A percentile compares a stretch with the other conserved stretches of the same genome.
These are phyloP conservation scores for Entelexis paramagnoliae DNA, from an alignment of 1,139 yeast species.

Conservation along the genomic window DNA sequence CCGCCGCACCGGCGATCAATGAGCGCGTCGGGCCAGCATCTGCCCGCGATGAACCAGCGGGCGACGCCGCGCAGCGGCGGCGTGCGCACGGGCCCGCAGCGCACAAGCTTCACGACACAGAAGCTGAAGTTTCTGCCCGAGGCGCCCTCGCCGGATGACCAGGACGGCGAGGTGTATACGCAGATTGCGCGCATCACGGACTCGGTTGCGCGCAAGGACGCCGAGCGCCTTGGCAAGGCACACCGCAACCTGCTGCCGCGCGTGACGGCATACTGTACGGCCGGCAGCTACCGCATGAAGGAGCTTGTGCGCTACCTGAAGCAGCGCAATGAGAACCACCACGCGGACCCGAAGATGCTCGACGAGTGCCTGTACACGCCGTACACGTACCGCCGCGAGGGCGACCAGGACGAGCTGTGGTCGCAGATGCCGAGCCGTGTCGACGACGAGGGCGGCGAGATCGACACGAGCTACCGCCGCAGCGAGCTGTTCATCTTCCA, in stretches of 20 bases:
- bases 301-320: constrained; percentile 78
- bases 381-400: constrained; percentile 51
- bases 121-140: constrained; percentile 81
- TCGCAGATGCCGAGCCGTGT: constrained; percentile 44
- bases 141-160: constrained; percentile 29
- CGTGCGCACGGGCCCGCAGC: constrained; percentile 55
- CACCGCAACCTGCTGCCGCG: constrained; percentile 59
- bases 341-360: constrained; percentile 73
- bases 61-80: constrained; percentile 21
- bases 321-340: constrained; percentile 50
- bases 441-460: constrained; percentile 92
- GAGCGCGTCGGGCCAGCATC: not conserved
- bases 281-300: constrained; percentile 82
- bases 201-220: constrained; percentile 87
- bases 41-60: not conserved
- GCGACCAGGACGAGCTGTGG: constrained; percentile 21
- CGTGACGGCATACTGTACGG: constrained; percentile 92
- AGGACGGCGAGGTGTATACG: constrained; percentile 47
- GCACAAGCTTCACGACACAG: constrained; percentile 81
- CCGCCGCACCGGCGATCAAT: not conserved
- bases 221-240: constrained; percentile 82
- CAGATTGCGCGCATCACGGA: constrained; percentile 80
- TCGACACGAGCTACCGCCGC: constrained; percentile 60
- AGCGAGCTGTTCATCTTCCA: constrained; percentile 82
- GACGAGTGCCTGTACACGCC: constrained; percentile 94